Conservation (phyloP, 1,284 basidiomycete species). For the Sutorius eximius region DNA sequence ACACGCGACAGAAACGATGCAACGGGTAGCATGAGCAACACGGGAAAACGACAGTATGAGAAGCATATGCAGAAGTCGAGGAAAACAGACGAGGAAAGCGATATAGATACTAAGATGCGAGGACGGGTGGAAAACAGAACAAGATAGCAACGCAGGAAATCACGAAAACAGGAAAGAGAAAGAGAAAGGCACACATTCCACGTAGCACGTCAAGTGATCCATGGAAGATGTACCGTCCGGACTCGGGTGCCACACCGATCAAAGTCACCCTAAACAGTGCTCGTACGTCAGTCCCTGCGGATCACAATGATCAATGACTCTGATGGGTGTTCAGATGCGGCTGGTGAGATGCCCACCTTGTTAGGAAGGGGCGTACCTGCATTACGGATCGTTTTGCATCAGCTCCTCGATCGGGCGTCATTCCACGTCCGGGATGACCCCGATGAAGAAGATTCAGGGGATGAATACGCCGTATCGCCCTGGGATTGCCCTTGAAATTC, state of each 20-base stretch:
- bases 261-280: background rate
- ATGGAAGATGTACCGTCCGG: background rate
- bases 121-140: background rate
- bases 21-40: conserved; percentile 7
- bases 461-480: background rate
- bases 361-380: background rate
- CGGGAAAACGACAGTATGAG: background rate
- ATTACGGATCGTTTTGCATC: conserved; percentile 10
- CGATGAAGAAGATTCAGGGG: conserved; percentile 15
- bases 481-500: conserved; percentile 4
- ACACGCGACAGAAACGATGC: background rate
- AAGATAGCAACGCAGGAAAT: background rate
- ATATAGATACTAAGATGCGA: background rate
- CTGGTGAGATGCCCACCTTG: conserved; percentile 1
- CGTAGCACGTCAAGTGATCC: background rate
- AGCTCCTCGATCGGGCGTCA: conserved; percentile 7
- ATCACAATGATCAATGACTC: background rate
- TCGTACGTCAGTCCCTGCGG: background rate
- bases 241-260: background rate
- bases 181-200: background rate
- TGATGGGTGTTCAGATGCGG: background rate
- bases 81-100: background rate
- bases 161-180: background rate
- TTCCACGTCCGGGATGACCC: conserved; percentile 26
- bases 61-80: background rate